These are phyloP conservation scores for Tagetes erecta DNA, from an alignment of 129 eudicot genomes.

Conservation along the genomic window DNA sequence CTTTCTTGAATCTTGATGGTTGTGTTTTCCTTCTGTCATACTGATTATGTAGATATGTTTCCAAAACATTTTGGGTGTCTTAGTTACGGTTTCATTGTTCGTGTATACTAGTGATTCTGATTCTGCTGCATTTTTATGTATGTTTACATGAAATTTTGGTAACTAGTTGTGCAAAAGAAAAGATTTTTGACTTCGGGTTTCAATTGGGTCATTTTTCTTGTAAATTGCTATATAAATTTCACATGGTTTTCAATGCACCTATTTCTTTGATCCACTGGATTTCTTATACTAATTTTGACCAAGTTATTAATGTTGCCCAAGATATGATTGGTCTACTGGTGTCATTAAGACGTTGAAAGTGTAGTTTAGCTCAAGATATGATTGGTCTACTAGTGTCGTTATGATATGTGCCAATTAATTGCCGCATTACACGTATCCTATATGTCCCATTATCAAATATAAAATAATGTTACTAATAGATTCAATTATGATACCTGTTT, in stretches of 20 bases:
- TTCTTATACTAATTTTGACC: slow-evolving; percentile 1
- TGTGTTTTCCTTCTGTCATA: slow-evolving; percentile 6
- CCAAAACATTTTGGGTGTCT: slow-evolving; percentile 2
- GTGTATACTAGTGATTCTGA: no score
- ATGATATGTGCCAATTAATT: neutral
- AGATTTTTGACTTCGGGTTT: neutral
- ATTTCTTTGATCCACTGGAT: slow-evolving; percentile 13
- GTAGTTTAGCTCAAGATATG: slow-evolving; percentile 6
- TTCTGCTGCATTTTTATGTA: neutral
- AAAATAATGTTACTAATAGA: no score
- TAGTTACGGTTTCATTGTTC: slow-evolving; percentile 28
- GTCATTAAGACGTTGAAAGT: slow-evolving; percentile 18
- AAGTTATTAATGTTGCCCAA: slow-evolving; percentile 13
- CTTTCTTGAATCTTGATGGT: slow-evolving; percentile 20
- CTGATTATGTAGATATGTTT: slow-evolving; percentile 2
- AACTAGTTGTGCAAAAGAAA: neutral
- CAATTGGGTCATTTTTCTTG: neutral
- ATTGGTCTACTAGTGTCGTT: slow-evolving; percentile 18
- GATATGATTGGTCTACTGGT: slow-evolving; percentile 17
- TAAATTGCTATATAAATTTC: neutral
- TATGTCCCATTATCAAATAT: no score
- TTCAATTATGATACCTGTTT: no score
- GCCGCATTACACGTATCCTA: no score
- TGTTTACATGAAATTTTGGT: neutral
- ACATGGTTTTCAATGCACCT: neutral